Evolutionary conservation across 345 rosid species (phyloP), one percentile per base, ranked within the genome.

Genomic region (Sapria himalayana): DNA sequence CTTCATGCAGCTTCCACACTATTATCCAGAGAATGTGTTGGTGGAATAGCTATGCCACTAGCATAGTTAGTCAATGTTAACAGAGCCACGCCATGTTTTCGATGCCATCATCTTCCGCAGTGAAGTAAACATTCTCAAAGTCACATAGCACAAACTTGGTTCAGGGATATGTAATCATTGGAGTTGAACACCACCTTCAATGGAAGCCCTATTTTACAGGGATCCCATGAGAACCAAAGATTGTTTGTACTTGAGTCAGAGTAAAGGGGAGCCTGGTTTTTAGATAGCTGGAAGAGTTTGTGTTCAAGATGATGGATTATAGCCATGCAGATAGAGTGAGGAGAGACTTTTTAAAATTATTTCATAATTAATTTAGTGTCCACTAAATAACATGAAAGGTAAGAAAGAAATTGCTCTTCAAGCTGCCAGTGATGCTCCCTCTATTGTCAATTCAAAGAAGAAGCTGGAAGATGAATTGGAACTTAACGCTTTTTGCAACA

Each of bases 161-260:
- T 91, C 93, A 2, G 66, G 64, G 40, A 59, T 82, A 4, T 43
- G 78, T 5, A 78, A 76, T 66, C 82, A 40, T 69, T 82, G 0
- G 98, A 89, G 57, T 72, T 93, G 0, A 74, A 76, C 44, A 76
- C 85, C 41, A 89, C 94, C 5, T 89, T 89, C 71, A 89, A 94
- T 0, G 98, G 94, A 44, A 72, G 70, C 39, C 78, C 59, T 0
- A 89, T 81, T 40, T 91, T 93, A 21, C 73, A 76, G 3, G n/a
- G n/a, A n/a, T n/a, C n/a, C n/a, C n/a, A n/a, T n/a, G n/a, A n/a
- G n/a, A n/a, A n/a, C n/a, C n/a, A n/a, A n/a, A 66, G 72, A 25
- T 91, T 94, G 1, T 86, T 86, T 56, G 33, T 63, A 37, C 76
- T 66, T 0, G 98, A 89, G 36, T 48, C 69, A 3, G 39, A 49